Percentiles rank a stretch among this genome's conserved stretches.
Conservation (phyloP, 2,329 filamentous ascomycete genomes). For the Epicoccum nigrum region DNA sequence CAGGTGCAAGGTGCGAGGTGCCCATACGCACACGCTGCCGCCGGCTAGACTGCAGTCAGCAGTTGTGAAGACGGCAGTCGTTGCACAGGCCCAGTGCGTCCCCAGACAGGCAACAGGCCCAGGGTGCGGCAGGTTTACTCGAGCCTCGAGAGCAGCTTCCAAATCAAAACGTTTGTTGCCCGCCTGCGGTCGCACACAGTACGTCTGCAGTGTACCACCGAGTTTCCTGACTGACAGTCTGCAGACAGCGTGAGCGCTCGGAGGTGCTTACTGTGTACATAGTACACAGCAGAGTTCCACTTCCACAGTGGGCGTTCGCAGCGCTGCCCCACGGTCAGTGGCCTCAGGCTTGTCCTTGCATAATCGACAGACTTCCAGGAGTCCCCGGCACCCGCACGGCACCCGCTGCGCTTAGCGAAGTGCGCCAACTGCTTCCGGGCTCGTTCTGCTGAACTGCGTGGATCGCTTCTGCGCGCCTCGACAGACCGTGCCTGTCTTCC, state of each 20-base stretch:
- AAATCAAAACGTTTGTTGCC: too few species aligned
- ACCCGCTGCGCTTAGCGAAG: slow-evolving; percentile 27
- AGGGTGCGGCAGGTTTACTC: too few species aligned
- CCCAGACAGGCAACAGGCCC: too few species aligned
- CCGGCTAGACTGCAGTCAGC: not conserved
- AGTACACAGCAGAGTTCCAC: too few species aligned
- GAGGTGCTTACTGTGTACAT: too few species aligned
- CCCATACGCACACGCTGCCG: not conserved
- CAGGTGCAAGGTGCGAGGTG: too few species aligned
- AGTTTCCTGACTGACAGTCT: too few species aligned
- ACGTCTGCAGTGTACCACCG: too few species aligned
- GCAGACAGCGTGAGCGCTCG: too few species aligned
- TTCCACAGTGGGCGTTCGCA: not conserved
- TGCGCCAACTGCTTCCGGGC: slow-evolving; percentile 16
- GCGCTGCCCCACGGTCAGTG: not conserved
- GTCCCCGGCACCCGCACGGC: slow-evolving; percentile 28
- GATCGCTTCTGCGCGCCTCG: slow-evolving; percentile 25
- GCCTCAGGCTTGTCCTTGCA: slow-evolving; percentile 21
- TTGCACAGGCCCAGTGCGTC: not conserved
- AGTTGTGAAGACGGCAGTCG: not conserved
- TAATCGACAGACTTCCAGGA: slow-evolving; percentile 9
- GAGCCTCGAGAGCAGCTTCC: too few species aligned
- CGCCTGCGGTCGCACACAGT: too few species aligned
- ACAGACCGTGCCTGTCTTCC: slow-evolving; percentile 8
- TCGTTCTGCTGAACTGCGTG: slow-evolving; percentile 22